phyloP scores from a whole-genome alignment of 2,329 filamentous ascomycete species.

The Sarocladiaceae sp. region DNA sequence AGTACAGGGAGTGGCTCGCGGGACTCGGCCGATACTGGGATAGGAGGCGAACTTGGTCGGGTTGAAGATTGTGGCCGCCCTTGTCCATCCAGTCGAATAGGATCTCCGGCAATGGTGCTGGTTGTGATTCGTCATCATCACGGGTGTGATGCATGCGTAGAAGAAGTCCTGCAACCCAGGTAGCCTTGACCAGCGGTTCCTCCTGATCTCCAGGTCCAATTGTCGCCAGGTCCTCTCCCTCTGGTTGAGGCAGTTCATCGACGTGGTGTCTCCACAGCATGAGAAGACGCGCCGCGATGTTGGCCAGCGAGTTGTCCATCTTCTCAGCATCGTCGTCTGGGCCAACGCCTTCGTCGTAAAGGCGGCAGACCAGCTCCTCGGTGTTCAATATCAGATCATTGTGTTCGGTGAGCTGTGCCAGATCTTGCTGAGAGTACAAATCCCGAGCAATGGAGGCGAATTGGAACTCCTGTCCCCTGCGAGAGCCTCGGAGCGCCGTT shows the following conservation, averaged over 20 bases:
- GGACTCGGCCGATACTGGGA: slow-evolving; percentile 62
- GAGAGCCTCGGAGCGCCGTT: slow-evolving; percentile 33
- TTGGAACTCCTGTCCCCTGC: slow-evolving; percentile 48
- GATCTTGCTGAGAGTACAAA: slow-evolving; percentile 49
- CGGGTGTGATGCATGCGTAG: slow-evolving; percentile 70
- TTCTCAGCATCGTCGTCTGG: slow-evolving; percentile 48
- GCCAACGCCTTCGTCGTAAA: slow-evolving; percentile 59
- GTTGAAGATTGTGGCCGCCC: slow-evolving; percentile 65
- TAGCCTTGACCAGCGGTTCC: slow-evolving; percentile 65
- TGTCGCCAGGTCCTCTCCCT: slow-evolving; percentile 49
- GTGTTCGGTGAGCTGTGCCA: slow-evolving; percentile 60
- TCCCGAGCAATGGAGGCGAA: slow-evolving; percentile 68
- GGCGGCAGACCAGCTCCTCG: slow-evolving; percentile 60
- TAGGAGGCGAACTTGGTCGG: slow-evolving; percentile 60
- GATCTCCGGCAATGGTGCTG: slow-evolving; percentile 62
- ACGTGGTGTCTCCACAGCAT: slow-evolving; percentile 51
- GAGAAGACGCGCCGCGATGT: slow-evolving; percentile 44
- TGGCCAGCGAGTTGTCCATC: slow-evolving; percentile 50
- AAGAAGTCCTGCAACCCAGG: slow-evolving; percentile 70
- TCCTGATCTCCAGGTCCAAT: slow-evolving; percentile 60
- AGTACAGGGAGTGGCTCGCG: slow-evolving; percentile 71
- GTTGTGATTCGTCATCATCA: slow-evolving; percentile 29
- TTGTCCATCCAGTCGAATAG: slow-evolving; percentile 75
- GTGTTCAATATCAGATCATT: slow-evolving; percentile 68
- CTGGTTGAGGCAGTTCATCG: slow-evolving; percentile 39